Evolutionary conservation across 192 early-diverging fungal genomes (phyloP), one percentile per base, ranked within the genome.

Genomic region (Rhizophagus clarus): DNA sequence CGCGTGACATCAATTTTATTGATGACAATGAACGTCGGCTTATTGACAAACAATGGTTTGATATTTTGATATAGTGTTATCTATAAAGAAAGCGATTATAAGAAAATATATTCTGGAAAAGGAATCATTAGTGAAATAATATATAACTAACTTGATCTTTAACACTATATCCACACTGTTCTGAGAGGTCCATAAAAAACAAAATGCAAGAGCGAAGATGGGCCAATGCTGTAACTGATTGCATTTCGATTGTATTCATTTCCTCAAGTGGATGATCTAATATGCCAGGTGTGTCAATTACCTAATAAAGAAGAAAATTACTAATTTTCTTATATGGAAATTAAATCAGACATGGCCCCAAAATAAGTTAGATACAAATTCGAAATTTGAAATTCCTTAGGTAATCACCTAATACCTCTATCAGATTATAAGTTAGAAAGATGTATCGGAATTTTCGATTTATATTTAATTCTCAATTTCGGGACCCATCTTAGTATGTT

Each of bases 231-330:
- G 98, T 99, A 82, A 99, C 97, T 72, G 97, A 98, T 89, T 99
- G 98, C 98, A 99, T 99, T 88, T 99, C 98, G 81, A 99, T 99
- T 42, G 97, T 98, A 88, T 99, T 99, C 82, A 97, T 92, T 82
- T 99, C 92, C 88, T 99, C 98, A 72, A 99, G 90, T 29, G 98
- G 97, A 84, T 98, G 98, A 88, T 99, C 98, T 64, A 99, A 90
- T 84, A 99, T 98, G 74, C 98, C 98, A 45, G 98, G 98, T 61
- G 98, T 99, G 85, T 99, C 98, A 76, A 99, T 99, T n/a, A 99
- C 61, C 75, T 76, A 42, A 34, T 74, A 2, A 32, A 74, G 12
- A 32, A 74, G 4, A n/a, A 14, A 14, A 61, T 31, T 61, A 56
- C 22, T 56, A 22, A 60, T 61, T 9, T 34, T 32, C 32, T 34